Base-by-base conservation (phyloP, 495 filamentous ascomycete genomes). In the Pyronema domesticum region DNA sequence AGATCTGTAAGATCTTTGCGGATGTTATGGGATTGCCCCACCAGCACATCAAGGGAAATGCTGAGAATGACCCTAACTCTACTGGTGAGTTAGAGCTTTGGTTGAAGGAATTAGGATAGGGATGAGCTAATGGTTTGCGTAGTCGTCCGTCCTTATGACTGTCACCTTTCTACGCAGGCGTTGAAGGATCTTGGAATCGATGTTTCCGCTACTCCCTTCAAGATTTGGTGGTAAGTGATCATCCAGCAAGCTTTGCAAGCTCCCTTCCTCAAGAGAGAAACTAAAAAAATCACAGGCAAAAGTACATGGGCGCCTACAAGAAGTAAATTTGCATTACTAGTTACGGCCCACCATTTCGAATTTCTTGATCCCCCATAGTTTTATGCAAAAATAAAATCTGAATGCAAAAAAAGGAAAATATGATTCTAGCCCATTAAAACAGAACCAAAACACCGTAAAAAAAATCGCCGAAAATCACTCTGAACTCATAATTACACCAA, bases 1-100 rank as follows among this genome's bases (percentile, higher is more conserved):
- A 89, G 68, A 94, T 95, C 44, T 89, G 83, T 64, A 70, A 87
- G 70, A 70, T 78, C 15, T 77, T 95, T 62, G 83, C 78, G 13
- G 80, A 88, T 57, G 85, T 95, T 54, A 74, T 89, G 71, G 86
- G 85, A 1, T 66, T 93, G 49, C 72, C 83, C 7, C 68, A 87
- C n/a, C 74, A 77, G 37, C 75, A 77, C 23, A 81, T 95, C 68
- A 72, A 76, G 57, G 69, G 78, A 9, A 86, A 86, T 60, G 74
- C 87, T 62, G 82, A 80, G 5, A 83, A 86, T 60, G 84, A 89
- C 53, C 83, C 82, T 23, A 80, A 78, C 37, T 79, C 80, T 30
- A 71, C 73, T 18, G 85, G 87, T 13, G 74, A 86, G 71, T 30
- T 30, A n/a, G n/a, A n/a, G n/a, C n/a, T 56, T 37, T 23, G 34